phyloP scores from a whole-genome alignment of 495 filamentous ascomycete genomes.

The Chlorociboria aeruginascens region DNA sequence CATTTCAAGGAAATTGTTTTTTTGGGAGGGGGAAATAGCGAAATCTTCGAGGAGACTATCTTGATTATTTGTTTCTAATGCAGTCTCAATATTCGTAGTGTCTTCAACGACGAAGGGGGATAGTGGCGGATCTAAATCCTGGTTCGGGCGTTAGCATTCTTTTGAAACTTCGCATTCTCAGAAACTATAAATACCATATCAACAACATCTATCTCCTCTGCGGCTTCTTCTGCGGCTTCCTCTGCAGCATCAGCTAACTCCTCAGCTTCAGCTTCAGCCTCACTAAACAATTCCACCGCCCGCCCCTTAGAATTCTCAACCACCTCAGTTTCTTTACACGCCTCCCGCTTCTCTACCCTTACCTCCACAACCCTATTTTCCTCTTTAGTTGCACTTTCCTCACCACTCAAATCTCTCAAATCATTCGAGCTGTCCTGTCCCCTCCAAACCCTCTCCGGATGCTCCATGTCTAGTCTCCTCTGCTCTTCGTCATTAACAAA shows the following conservation, averaged over 20 bases:
- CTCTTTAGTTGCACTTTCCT: background rate
- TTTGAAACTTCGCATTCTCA: background rate
- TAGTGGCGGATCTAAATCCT: background rate
- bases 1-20: conserved; percentile 1
- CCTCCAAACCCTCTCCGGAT: background rate
- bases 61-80: background rate
- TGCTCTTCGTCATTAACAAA: background rate
- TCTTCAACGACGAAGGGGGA: background rate
- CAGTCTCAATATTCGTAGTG: background rate
- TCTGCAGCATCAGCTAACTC: background rate
- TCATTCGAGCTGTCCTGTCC: conserved; percentile 1
- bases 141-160: background rate
- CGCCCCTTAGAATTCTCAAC: too few relatives aligned
- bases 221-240: background rate
- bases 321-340: background rate
- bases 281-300: background rate
- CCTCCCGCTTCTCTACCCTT: background rate
- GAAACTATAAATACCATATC: background rate
- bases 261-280: background rate
- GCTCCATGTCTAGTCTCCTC: background rate
- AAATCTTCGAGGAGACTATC: conserved; percentile 2
- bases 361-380: background rate
- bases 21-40: conserved; percentile 1
- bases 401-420: background rate
- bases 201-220: background rate